These are phyloP conservation scores for Leptomonas seymouri DNA, from an alignment of 208 protist genomes.

Conservation along the genomic window DNA sequence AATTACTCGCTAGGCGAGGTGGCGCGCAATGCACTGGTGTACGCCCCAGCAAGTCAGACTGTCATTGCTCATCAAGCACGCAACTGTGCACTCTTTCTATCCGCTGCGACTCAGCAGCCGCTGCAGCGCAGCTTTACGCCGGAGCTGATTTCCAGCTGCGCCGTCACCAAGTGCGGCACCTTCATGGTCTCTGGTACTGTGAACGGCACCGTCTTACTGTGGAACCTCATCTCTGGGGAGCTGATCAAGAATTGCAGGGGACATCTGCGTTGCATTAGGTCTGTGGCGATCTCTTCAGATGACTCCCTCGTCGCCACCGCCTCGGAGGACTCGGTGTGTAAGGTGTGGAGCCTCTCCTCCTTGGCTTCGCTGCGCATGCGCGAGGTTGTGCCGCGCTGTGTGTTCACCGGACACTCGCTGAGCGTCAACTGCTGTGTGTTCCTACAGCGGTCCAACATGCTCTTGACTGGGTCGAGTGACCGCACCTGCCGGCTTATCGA, in stretches of 20 bases:
- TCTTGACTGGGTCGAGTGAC: conserved; percentile 74
- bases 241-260: conserved; percentile 65
- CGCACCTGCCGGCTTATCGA: conserved; percentile 76
- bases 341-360: conserved; percentile 62
- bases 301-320: conserved; percentile 68
- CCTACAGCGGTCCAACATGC: conserved; percentile 43
- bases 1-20: conserved; percentile 48
- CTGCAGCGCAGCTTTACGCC: conserved; percentile 73
- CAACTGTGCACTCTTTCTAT: conserved; percentile 64
- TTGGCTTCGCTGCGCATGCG: conserved; percentile 38
- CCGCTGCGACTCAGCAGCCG: conserved; percentile 66
- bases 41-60: conserved; percentile 40
- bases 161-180: conserved; percentile 57
- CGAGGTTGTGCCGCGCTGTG: conserved; percentile 30
- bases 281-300: conserved; percentile 57
- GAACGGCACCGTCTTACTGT: conserved; percentile 70
- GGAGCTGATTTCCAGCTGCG: conserved; percentile 56
- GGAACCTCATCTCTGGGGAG: conserved; percentile 70
- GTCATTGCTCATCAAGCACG: conserved; percentile 61
- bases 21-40: conserved; percentile 40
- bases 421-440: conserved; percentile 67
- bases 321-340: conserved; percentile 78
- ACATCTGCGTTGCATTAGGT: conserved; percentile 61
- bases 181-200: conserved; percentile 66
- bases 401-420: conserved; percentile 79